Conservation (phyloP, 169 alveolate species). For the Plasmodium coatneyi region DNA sequence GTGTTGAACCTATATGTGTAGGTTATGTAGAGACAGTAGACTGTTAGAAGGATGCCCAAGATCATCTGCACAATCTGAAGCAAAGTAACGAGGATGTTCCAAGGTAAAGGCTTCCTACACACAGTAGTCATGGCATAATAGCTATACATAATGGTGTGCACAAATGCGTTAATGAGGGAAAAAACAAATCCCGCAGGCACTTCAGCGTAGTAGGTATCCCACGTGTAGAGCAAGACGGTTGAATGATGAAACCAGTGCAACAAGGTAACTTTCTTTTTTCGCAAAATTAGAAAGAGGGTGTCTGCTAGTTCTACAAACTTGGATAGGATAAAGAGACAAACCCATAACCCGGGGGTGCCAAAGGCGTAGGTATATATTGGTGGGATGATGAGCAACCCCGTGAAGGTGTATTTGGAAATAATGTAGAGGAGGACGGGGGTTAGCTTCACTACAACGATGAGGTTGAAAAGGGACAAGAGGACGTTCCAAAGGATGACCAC, state of each 20-base stretch:
- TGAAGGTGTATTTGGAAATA: constrained; percentile 77
- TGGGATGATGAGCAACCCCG: constrained; percentile 81
- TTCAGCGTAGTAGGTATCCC: constrained; percentile 87
- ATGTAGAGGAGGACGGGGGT: constrained; percentile 30
- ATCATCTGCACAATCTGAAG: constrained; percentile 87
- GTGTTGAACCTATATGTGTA: constrained; percentile 30
- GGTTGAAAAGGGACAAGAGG: constrained; percentile 81
- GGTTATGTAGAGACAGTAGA: constrained; percentile 57
- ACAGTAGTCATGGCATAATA: constrained; percentile 85
- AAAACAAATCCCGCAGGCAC: constrained; percentile 88
- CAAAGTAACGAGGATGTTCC: constrained; percentile 85
- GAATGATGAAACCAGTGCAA: constrained; percentile 91
- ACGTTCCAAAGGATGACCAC: constrained; percentile 85
- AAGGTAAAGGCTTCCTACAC: constrained; percentile 78
- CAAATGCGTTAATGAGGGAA: constrained; percentile 84
- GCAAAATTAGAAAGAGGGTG: constrained; percentile 84
- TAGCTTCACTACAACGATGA: constrained; percentile 75
- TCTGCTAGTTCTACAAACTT: constrained; percentile 88
- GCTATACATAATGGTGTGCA: constrained; percentile 89
- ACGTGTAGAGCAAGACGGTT: constrained; percentile 89
- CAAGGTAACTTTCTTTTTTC: constrained; percentile 82
- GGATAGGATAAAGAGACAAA: constrained; percentile 82
- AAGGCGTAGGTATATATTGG: constrained; percentile 81
- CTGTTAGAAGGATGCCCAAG: constrained; percentile 76
- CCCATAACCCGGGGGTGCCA: constrained; percentile 88